Evolutionary conservation across 2,329 filamentous ascomycete genomes (phyloP).

Genomic region (Elsinoe necatrix): DNA sequence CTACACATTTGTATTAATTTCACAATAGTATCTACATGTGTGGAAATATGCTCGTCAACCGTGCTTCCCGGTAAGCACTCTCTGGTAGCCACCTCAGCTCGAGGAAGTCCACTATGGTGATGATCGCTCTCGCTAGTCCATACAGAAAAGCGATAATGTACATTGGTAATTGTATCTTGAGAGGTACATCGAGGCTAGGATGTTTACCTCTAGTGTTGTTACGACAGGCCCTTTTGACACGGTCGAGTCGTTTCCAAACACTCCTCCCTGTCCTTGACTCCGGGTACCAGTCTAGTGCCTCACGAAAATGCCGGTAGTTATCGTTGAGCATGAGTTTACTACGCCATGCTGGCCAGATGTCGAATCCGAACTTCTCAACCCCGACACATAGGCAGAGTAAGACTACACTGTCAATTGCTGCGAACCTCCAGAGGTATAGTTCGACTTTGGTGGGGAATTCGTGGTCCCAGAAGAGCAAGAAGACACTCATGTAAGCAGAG

Average conservation of each 20-base stretch:
- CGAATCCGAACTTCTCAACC: not conserved
- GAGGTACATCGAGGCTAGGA: not conserved
- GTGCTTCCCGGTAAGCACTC: not conserved
- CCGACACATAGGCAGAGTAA: not conserved
- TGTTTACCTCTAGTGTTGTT: not conserved
- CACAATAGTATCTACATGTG: not conserved
- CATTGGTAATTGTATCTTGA: not conserved
- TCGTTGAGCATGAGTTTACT: not conserved
- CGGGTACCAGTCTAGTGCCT: not conserved
- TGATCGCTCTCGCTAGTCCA: not conserved
- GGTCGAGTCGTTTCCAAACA: not conserved
- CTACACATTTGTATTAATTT: too few relatives aligned
- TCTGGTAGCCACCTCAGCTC: constrained; percentile 3
- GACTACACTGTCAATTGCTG: constrained; percentile 4
- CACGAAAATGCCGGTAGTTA: not conserved
- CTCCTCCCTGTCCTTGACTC: not conserved
- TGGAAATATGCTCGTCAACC: not conserved
- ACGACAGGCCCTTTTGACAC: not conserved
- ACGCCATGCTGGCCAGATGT: not conserved
- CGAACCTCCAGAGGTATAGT: constrained; percentile 28
- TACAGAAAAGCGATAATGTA: constrained; percentile 4
- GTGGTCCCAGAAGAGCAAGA: constrained; percentile 32
- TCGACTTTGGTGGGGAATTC: constrained; percentile 29
- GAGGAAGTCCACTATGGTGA: not conserved
- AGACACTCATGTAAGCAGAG: constrained; percentile 22